phyloP scores from a whole-genome alignment of 2,329 filamentous ascomycete species.

The Ophiognomonia clavigignenti-juglandacearum region DNA sequence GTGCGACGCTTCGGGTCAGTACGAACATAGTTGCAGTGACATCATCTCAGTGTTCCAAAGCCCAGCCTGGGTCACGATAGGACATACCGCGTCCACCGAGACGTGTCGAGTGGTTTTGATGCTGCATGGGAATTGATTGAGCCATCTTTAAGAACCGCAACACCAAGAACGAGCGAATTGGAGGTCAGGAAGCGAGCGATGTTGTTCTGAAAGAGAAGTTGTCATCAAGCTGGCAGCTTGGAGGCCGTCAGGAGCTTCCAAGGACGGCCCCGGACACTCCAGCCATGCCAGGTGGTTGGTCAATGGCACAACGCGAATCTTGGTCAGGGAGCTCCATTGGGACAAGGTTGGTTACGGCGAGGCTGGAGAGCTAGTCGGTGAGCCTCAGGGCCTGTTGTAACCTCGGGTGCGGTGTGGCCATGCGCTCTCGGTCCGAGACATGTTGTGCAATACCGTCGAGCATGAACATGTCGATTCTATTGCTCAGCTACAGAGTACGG shows the following conservation, averaged over 20 bases:
- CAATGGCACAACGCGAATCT: conserved; percentile 9
- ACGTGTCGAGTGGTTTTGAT: conserved; percentile 18
- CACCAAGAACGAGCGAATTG: not conserved
- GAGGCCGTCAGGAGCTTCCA: conserved; percentile 5
- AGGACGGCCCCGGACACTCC: conserved; percentile 5
- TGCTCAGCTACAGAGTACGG: too few relatives aligned
- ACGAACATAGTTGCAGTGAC: conserved; percentile 15
- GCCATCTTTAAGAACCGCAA: conserved; percentile 5
- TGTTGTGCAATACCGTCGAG: not conserved
- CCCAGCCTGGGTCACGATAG: conserved; percentile 1
- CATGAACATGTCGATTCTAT: not conserved
- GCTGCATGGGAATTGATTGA: conserved; percentile 34
- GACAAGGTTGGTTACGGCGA: conserved; percentile 7
- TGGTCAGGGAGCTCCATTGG: conserved; percentile 10
- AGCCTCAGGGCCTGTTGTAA: conserved; percentile 8
- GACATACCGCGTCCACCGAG: conserved; percentile 41
- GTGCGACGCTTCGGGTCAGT: not conserved
- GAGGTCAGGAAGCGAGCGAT: not conserved
- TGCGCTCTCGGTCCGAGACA: conserved; percentile 7
- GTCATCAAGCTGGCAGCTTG: not conserved
- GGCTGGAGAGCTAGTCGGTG: conserved; percentile 13
- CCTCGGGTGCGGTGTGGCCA: not conserved
- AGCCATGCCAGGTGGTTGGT: conserved; percentile 15
- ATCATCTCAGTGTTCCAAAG: conserved; percentile 2
- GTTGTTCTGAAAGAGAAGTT: not conserved